A percentile compares a stretch with the other conserved stretches of the same genome.
phyloP scores from a whole-genome alignment of 1,139 yeast species.

The Candida buenavistaensis region DNA sequence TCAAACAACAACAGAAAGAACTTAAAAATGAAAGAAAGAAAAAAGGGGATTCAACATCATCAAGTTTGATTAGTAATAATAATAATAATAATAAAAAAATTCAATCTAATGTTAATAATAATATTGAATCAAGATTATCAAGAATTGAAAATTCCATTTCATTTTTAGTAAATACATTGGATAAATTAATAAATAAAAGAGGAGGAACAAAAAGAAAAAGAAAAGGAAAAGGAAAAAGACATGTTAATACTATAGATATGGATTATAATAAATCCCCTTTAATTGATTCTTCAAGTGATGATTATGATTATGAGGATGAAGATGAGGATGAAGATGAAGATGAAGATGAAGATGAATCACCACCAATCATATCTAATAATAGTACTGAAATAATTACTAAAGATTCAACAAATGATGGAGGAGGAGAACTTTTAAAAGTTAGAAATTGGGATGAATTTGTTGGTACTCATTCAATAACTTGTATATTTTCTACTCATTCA shows the following conservation, averaged over 20 bases:
- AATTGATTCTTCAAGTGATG: too few species aligned
- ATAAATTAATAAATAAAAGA: slow-evolving; percentile 8
- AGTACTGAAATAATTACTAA: too few species aligned
- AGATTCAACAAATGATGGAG: too few species aligned
- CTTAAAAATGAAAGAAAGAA: background rate
- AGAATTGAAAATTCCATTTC: slow-evolving; percentile 8
- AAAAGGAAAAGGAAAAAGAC: background rate
- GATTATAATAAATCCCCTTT: too few species aligned
- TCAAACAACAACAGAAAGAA: slow-evolving; percentile 9
- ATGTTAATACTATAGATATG: too few species aligned
- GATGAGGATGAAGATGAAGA: slow-evolving; percentile 10
- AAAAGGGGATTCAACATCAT: background rate
- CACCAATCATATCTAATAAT: too few species aligned
- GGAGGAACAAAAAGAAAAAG: slow-evolving; percentile 9
- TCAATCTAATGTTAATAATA: background rate
- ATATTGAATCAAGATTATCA: slow-evolving; percentile 3
- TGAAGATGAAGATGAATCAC: background rate
- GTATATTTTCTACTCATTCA: slow-evolving; percentile 38
- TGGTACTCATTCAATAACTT: slow-evolving; percentile 41
- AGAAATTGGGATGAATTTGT: slow-evolving; percentile 23
- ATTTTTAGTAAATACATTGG: slow-evolving; percentile 10
- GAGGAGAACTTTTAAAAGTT: slow-evolving; percentile 4
- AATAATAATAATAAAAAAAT: too few species aligned
- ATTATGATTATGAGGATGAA: too few species aligned
- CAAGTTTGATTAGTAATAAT: too few species aligned